These are phyloP conservation scores for Pichia sp. DNA, from an alignment of 1,139 yeast genomes.

Conservation along the genomic window DNA sequence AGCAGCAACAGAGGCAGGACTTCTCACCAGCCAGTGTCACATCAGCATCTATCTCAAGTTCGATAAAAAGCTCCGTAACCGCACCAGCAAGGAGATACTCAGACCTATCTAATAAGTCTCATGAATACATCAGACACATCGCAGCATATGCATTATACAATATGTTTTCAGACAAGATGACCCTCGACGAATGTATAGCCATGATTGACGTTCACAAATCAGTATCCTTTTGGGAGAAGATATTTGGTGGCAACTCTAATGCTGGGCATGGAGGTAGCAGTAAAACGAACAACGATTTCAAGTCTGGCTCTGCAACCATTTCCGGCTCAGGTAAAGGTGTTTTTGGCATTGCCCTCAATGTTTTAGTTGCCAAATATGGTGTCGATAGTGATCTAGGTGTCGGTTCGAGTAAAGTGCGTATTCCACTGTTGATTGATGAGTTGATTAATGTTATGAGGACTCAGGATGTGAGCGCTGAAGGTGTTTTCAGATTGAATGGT, in stretches of 20 bases:
- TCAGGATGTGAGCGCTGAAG: conserved; percentile 95
- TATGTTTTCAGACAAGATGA: conserved; percentile 27
- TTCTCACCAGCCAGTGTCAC: background rate
- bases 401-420: conserved; percentile 71
- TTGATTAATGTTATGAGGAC: conserved; percentile 76
- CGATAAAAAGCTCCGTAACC: background rate
- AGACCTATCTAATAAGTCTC: conserved; percentile 58
- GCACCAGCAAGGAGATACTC: conserved; percentile 48
- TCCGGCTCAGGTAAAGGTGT: conserved; percentile 34
- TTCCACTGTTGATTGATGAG: conserved; percentile 87
- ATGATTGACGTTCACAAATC: conserved; percentile 52
- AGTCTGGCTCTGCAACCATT: conserved; percentile 16
- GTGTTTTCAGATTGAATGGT: conserved; percentile 94
- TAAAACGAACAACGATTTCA: conserved; percentile 7
- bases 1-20: background rate
- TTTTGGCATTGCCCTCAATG: conserved; percentile 74
- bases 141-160: conserved; percentile 58
- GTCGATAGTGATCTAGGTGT: conserved; percentile 83
- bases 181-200: conserved; percentile 44
- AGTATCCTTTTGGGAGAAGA: conserved; percentile 71
- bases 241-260: conserved; percentile 30
- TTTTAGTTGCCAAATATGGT: conserved; percentile 69
- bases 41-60: background rate
- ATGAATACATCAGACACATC: conserved; percentile 56
- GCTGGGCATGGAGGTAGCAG: conserved; percentile 15